A percentile compares a stretch with the other conserved stretches of the same genome.
phyloP scores from a whole-genome alignment of 2,329 filamentous ascomycete genomes.

The Balansia obtecta region DNA sequence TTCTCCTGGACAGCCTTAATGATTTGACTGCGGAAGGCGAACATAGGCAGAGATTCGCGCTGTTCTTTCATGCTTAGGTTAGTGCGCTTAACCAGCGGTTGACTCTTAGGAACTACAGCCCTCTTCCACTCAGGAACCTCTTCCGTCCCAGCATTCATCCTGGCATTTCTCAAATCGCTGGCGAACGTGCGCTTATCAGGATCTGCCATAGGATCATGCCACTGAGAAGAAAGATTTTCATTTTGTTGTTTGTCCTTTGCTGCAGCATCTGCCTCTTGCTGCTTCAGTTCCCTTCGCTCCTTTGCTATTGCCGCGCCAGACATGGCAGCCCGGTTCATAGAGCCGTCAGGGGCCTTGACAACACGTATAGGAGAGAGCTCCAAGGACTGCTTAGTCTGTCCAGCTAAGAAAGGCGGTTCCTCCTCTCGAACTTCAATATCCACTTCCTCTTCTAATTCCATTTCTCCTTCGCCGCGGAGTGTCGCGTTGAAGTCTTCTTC shows the following conservation, averaged over 20 bases:
- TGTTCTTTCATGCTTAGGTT: conserved; percentile 92
- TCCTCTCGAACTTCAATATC: conserved; percentile 96
- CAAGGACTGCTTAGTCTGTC: conserved; percentile 91
- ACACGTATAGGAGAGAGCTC: conserved; percentile 93
- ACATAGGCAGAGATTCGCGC: conserved; percentile 80
- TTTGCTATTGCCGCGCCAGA: conserved; percentile 79
- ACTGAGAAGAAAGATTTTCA: conserved; percentile 77
- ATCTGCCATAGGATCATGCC: conserved; percentile 93
- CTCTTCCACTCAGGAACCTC: conserved; percentile 87
- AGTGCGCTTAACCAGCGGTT: conserved; percentile 75
- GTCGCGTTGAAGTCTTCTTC: conserved; percentile 90
- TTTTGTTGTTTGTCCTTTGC: conserved; percentile 57
- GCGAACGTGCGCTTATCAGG: conserved; percentile 82
- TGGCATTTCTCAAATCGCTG: conserved; percentile 63
- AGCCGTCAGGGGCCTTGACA: conserved; percentile 96
- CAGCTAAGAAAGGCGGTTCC: conserved; percentile 88
- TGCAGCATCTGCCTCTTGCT: conserved; percentile 73
- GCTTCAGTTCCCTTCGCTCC: conserved; percentile 76
- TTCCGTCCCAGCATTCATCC: conserved; percentile 47
- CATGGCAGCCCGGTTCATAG: conserved; percentile 92
- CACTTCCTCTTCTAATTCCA: conserved; percentile 91
- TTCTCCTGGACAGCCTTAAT: conserved; percentile 79
- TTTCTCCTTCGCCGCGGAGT: conserved; percentile 69
- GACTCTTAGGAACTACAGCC: conserved; percentile 65
- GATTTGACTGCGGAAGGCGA: conserved; percentile 73